These are phyloP conservation scores for Entomortierella parvispora DNA, from an alignment of 192 early-diverging fungal species.

Conservation along the genomic window DNA sequence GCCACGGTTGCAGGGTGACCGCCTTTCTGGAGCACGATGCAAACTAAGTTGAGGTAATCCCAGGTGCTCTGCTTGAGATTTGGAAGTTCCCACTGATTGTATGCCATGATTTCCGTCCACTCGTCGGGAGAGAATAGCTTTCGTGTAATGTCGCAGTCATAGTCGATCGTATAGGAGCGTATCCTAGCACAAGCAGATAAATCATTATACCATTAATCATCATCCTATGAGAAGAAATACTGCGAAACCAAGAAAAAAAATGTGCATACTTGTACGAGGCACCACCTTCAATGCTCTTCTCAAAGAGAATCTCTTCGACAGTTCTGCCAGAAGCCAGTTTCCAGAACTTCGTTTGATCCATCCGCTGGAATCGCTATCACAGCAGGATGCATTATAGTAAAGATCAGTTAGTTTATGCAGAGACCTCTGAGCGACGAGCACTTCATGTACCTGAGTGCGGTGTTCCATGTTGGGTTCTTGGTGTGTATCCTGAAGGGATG, in stretches of 20 bases:
- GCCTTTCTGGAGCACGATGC: slow-evolving; percentile 1
- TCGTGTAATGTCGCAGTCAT: slow-evolving; percentile 1
- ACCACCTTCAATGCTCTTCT: slow-evolving; percentile 7
- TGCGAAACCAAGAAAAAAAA: slow-evolving; percentile 1
- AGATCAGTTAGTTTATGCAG: slow-evolving; percentile 5
- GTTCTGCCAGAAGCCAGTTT: slow-evolving; percentile 11
- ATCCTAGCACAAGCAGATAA: slow-evolving; percentile 7
- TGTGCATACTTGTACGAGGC: slow-evolving; percentile 10
- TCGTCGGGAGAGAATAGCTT: slow-evolving; percentile 8
- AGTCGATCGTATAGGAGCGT: slow-evolving; percentile 18
- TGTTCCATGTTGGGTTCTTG: slow-evolving; percentile 13
- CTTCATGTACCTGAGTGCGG: slow-evolving; percentile 7
- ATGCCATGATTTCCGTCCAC: slow-evolving; percentile 3
- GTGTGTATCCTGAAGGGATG: slow-evolving; percentile 10
- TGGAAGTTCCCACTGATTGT: slow-evolving; percentile 10
- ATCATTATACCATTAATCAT: background rate
- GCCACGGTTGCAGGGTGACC: slow-evolving; percentile 6
- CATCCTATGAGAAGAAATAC: background rate
- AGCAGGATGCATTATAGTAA: background rate
- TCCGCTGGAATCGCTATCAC: slow-evolving; percentile 2
- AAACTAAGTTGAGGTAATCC: slow-evolving; percentile 5
- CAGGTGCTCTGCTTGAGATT: slow-evolving; percentile 9
- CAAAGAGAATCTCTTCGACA: slow-evolving; percentile 10
- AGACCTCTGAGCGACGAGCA: background rate
- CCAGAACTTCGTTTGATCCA: slow-evolving; percentile 16